Evolutionary conservation across 805 yeast genomes (phyloP), one percentile per base, ranked within the genome.

Genomic region (Kazachstania psychrophila): DNA sequence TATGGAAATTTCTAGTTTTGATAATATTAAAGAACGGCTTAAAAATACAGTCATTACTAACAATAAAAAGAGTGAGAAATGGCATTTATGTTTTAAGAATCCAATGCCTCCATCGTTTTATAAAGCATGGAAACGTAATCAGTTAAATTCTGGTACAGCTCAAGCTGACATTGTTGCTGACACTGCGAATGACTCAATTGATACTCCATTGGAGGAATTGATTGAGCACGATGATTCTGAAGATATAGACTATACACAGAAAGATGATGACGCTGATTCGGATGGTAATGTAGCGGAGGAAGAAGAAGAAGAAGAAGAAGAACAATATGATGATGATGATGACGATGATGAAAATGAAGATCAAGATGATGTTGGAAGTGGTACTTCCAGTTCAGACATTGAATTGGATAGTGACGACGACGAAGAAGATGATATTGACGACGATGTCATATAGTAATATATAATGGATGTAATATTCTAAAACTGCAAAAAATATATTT

Each of bases 1-100:
- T 17, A 61, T 77, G 45, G 86, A 79, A 45, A 70, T 64, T 14
- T 77, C 73, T 42, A 72, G 77, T 0, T 44, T 62, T 31, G 72
- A 70, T 5, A 37, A 23, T 5, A 32, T 37, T 8, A 28, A 6
- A 11, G 10, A 28, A 11, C 28, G 36, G 36, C 75, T 20, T 69
- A 38, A 63, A 77, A 8, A 4, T 14, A 14, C 19, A 64, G 56
- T 15, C 46, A 53, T 5, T 33, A 36, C 29, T 23, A 7, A 14
- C 26, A 7, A 22, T 22, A n/a, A 13, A 13, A 6, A n/a, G n/a
- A 14, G 13, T 13, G 13, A 11, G 1, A 13, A 15, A 5, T 36
- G 34, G 34, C 10, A 25, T 5, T 14, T 30, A 11, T 36, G 34
- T 19, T 36, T 31, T 9, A 12, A 30, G 22, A 19, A 31, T 17